Percentiles rank a stretch among this genome's conserved stretches.
These are phyloP conservation scores for Fagopyrum esculentum DNA, from an alignment of 148 eudicot genomes.

Conservation along the genomic window DNA sequence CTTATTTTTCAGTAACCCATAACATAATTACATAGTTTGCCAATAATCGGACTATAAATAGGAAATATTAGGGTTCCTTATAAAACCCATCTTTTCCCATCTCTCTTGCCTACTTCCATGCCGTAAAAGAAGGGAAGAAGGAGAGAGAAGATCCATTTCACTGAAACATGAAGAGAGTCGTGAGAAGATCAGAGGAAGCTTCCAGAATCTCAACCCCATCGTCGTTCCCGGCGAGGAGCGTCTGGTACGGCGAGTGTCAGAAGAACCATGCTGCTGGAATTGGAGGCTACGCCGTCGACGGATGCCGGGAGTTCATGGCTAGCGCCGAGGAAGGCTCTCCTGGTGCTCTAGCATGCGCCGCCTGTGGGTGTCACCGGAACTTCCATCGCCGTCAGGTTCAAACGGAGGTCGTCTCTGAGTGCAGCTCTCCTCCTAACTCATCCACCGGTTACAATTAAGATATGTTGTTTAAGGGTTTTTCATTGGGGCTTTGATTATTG, in stretches of 20 bases:
- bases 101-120: not conserved
- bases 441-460: not conserved
- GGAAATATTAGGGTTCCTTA: conserved; percentile 10
- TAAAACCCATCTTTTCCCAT: conserved; percentile 14
- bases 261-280: conserved; percentile 42
- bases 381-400: conserved; percentile 36
- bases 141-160: not conserved
- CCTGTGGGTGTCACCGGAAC: conserved; percentile 60
- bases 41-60: not conserved
- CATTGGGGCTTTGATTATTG: not conserved
- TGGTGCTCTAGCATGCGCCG: conserved; percentile 41
- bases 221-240: conserved; percentile 16
- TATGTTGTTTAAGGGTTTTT: not conserved
- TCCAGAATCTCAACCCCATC: conserved; percentile 21
- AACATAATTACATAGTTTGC: not conserved
- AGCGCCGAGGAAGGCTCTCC: conserved; percentile 27
- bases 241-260: conserved; percentile 48
- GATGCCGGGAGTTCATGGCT: conserved; percentile 54
- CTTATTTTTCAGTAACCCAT: not conserved
- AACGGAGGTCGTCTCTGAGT: conserved; percentile 25
- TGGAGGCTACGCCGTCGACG: conserved; percentile 53
- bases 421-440: conserved; percentile 18
- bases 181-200: conserved; percentile 22
- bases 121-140: not conserved
- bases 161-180: conserved; percentile 16